Base-by-base conservation (phyloP, 2,329 filamentous ascomycete genomes). In the Aspergillus carbonarius region DNA sequence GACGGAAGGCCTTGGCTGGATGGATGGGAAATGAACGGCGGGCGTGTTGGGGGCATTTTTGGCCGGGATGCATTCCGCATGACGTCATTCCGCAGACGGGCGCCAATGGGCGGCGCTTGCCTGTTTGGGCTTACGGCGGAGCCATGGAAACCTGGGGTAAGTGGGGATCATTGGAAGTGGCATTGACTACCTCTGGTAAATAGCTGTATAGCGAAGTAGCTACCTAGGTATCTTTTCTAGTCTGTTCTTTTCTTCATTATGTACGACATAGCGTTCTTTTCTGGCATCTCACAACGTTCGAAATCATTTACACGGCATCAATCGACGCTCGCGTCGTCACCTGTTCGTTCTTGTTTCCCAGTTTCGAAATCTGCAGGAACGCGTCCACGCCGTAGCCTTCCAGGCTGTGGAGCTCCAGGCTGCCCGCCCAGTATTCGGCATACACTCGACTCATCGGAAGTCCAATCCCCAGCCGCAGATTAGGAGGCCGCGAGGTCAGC, bases 261-360 rank as follows among this genome's bases (percentile, higher is more conserved):
- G 17, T 46, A 20, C 18, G 20, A 3, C 20, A 32, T 46, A 4
- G 40, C 20, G 12, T 18, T 44, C 15, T 17, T 20, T 46, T 10
- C 30, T 32, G 30, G 30, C 30, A 12, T 32, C 30, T 32, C 30
- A 32, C 23, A 23, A 23, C 23, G 23, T 23, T 23, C 3, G 23
- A 23, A 23, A 23, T 20, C 10, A 27, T 46, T 61, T 80, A 91
- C 12, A 93, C 84, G 18, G 89, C 88, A 74, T 93, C 90, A 82
- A 93, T 91, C 63, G 83, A 86, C 25, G 90, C 90, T 68, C 90
- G 81, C 27, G 86, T 92, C 17, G 83, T 92, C 61, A 99, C 81
- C 75, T 96, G 92, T 79, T 99, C 95, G 71, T 98, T 97, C 82
- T 96, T 97, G 74, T 99, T 99, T 18, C 95, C 95, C 58, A 99